phyloP scores from a whole-genome alignment of 2,329 filamentous ascomycete species.

The Aspergillus ruber region DNA sequence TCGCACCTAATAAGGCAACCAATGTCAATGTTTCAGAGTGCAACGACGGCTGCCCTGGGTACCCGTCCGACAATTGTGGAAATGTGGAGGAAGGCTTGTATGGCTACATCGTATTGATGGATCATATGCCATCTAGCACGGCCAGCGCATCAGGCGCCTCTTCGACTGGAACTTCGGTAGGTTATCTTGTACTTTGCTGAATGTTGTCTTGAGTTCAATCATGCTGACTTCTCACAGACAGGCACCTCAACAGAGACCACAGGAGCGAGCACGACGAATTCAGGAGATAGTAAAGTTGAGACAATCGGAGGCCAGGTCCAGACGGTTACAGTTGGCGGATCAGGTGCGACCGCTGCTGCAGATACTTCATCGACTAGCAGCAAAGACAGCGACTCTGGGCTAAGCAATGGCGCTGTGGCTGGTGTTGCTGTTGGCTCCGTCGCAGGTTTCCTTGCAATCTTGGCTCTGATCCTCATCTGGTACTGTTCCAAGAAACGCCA shows the following conservation, averaged over 20 bases:
- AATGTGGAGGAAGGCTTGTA: slow-evolving; percentile 33
- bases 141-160: slow-evolving; percentile 14
- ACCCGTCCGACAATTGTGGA: slow-evolving; percentile 41
- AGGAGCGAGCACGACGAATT: slow-evolving; percentile 3
- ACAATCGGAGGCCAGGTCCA: slow-evolving; percentile 22
- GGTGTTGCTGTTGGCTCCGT: slow-evolving; percentile 40
- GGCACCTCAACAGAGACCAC: slow-evolving; percentile 6
- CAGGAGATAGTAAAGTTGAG: slow-evolving; percentile 7
- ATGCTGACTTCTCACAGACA: background rate
- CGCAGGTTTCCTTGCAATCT: slow-evolving; percentile 31
- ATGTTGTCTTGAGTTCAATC: background rate
- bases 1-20: slow-evolving; percentile 33
- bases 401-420: slow-evolving; percentile 38
- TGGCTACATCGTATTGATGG: slow-evolving; percentile 37
- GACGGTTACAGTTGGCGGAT: slow-evolving; percentile 20
- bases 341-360: slow-evolving; percentile 1
- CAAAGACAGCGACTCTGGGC: slow-evolving; percentile 13
- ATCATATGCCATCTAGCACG: slow-evolving; percentile 28
- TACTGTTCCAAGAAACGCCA: slow-evolving; percentile 34
- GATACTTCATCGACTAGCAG: slow-evolving; percentile 10
- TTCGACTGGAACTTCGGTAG: slow-evolving; percentile 22
- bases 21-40: slow-evolving; percentile 28
- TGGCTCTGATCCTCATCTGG: slow-evolving; percentile 33
- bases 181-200: slow-evolving; percentile 4
- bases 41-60: slow-evolving; percentile 40